Conservation (phyloP, 2,329 filamentous ascomycete genomes). For the Phaeosphaeria sp. region DNA sequence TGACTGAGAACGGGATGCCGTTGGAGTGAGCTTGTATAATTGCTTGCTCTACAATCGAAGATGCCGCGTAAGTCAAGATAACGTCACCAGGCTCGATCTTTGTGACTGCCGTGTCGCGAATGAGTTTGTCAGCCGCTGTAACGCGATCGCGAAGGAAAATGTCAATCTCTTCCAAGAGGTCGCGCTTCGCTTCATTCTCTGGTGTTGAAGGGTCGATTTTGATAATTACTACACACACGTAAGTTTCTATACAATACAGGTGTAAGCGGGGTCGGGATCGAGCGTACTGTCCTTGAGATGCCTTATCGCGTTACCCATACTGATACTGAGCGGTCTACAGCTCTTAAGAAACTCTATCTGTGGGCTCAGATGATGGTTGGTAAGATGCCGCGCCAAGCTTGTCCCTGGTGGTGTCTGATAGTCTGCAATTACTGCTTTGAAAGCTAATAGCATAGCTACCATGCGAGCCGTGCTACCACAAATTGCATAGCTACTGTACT, state of each 20-base stretch:
- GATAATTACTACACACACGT: conserved; percentile 67
- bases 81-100: conserved; percentile 82
- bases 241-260: neutral
- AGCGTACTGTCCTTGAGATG: conserved; percentile 76
- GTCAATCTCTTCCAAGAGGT: conserved; percentile 82
- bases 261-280: neutral
- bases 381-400: conserved; percentile 88
- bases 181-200: conserved; percentile 80
- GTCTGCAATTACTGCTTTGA: conserved; percentile 91
- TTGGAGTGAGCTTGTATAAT: conserved; percentile 72
- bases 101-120: conserved; percentile 75
- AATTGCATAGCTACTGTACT: conserved; percentile 87
- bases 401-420: conserved; percentile 87
- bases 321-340: conserved; percentile 93
- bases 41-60: conserved; percentile 83
- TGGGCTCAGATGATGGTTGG: conserved; percentile 86
- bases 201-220: conserved; percentile 86
- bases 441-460: conserved; percentile 84
- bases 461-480: conserved; percentile 89
- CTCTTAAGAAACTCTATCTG: conserved; percentile 95
- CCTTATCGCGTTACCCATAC: conserved; percentile 95
- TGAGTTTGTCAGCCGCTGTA: conserved; percentile 83
- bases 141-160: conserved; percentile 90
- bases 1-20: conserved; percentile 81
- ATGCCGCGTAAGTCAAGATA: conserved; percentile 85